These are phyloP conservation scores for Linnemannia schmuckeri DNA, from an alignment of 192 early-diverging fungal genomes.

Conservation along the genomic window DNA sequence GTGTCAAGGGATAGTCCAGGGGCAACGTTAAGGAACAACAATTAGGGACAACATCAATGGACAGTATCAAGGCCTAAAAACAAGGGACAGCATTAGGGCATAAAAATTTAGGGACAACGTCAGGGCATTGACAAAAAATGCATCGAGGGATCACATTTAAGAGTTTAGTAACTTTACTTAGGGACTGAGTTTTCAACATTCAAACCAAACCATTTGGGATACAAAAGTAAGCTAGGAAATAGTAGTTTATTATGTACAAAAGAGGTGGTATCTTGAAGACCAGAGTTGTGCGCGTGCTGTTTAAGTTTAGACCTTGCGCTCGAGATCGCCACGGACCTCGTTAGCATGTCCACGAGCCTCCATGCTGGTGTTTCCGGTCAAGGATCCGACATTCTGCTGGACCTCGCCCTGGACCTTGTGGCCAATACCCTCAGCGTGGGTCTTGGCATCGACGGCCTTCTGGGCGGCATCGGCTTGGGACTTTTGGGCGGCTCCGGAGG, in stretches of 20 bases:
- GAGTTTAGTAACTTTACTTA: too few species aligned
- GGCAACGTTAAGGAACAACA: too few species aligned
- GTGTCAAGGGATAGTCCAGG: too few species aligned
- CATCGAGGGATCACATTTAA: too few species aligned
- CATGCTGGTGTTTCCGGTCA: conserved; percentile 18
- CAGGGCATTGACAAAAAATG: too few species aligned
- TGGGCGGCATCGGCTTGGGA: conserved; percentile 27
- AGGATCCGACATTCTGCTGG: conserved; percentile 31
- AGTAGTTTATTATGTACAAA: neutral
- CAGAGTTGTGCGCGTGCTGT: neutral
- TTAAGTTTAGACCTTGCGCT: conserved; percentile 26
- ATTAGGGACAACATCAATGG: too few species aligned
- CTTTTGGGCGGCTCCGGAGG: conserved; percentile 19
- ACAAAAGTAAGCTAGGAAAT: too few species aligned
- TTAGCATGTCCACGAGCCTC: conserved; percentile 30
- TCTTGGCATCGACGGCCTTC: conserved; percentile 20
- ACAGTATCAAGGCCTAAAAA: too few species aligned
- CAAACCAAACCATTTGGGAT: too few species aligned
- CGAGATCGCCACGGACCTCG: conserved; percentile 10
- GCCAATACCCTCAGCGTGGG: conserved; percentile 23
- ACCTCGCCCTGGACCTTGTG: conserved; percentile 26
- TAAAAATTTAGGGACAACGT: too few species aligned
- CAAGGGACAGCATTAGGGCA: too few species aligned
- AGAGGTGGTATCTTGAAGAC: neutral
- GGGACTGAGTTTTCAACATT: too few species aligned